Base-by-base conservation (phyloP, 805 yeast species). In the Allodekkera sacchari region DNA sequence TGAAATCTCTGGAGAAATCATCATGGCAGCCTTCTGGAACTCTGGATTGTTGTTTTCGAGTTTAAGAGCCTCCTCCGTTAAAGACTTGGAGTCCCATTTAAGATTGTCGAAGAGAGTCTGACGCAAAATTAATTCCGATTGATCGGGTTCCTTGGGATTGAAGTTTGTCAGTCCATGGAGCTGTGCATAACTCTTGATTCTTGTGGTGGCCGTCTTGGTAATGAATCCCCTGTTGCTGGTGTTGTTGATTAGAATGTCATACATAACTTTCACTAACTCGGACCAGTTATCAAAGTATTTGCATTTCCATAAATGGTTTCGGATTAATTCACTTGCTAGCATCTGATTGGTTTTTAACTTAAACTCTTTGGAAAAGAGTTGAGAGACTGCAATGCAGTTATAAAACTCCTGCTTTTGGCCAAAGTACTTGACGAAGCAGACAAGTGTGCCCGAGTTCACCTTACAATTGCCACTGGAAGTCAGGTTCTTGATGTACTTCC, bases 261-360 rank as follows among this genome's bases (percentile, higher is more conserved):
- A 42, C 19, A 45, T 16, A 7, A 43, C 35, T 27, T 46, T 33
- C 9, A 40, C 39, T 5, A 51, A 20, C 7, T 35, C 32, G 5
- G 38, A 32, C 57, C 58, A 53, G 9, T 45, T 38, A 3, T 46
- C 47, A 32, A 53, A 53, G 26, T 34, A 48, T n/a, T 34, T 22
- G 22, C 48, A 44, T 3, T 35, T 25, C 4, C 34, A 25, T 8
- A 51, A 31, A 24, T 50, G 39, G 3, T 30, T 29, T 17, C 42
- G 37, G 3, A 52, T 23, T n/a, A 52, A 18, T n/a, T 38, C 39
- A 17, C 33, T 34, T 10, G 42, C 39, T 7, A 52, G 25, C 15
- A 39, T 25, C n/a, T 33, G 35, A n/a, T 27, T 27, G 14, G 41
- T 34, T 0, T 37, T 28, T 3, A 35, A 22, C 4, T 34, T 23